Evolutionary conservation across 108 stramenopile genomes (phyloP).

Genomic region (Nitzschia sp.): DNA sequence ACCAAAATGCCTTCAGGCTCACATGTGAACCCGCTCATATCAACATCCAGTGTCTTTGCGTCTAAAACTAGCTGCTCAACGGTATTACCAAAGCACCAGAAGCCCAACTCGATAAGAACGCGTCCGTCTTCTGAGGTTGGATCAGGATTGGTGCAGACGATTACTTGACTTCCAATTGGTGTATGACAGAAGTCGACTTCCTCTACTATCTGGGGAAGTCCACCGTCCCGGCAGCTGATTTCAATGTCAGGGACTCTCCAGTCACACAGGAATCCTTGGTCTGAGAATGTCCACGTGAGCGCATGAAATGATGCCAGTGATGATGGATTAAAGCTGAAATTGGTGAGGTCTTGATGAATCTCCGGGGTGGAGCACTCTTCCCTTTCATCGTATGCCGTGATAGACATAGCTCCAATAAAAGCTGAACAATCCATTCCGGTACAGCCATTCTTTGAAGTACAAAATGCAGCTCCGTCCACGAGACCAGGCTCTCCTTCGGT

Average conservation of each 20-base stretch:
- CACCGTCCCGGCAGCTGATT: constrained; percentile 3
- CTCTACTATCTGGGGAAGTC: not conserved
- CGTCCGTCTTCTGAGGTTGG: not conserved
- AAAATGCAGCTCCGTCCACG: not conserved
- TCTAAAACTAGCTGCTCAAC: constrained; percentile 4
- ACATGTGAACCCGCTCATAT: not conserved
- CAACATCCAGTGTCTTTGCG: not conserved
- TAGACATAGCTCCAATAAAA: not conserved
- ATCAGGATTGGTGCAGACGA: constrained; percentile 14
- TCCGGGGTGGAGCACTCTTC: constrained; percentile 1
- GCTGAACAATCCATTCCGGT: constrained; percentile 1
- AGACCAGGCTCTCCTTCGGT: not conserved
- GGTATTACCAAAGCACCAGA: constrained; percentile 9
- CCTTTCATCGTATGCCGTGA: not conserved
- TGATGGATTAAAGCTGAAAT: not conserved
- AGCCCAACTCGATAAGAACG: not conserved
- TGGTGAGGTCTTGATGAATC: not conserved
- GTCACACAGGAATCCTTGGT: not conserved
- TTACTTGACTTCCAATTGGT: not conserved
- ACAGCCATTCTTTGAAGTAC: not conserved
- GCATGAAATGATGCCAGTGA: constrained; percentile 2
- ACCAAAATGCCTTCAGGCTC: not conserved
- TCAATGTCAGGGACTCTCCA: constrained; percentile 11
- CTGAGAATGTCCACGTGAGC: constrained; percentile 19
- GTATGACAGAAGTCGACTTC: not conserved